Conservation (phyloP, 805 yeast species). For the Yarrowia sp. region DNA sequence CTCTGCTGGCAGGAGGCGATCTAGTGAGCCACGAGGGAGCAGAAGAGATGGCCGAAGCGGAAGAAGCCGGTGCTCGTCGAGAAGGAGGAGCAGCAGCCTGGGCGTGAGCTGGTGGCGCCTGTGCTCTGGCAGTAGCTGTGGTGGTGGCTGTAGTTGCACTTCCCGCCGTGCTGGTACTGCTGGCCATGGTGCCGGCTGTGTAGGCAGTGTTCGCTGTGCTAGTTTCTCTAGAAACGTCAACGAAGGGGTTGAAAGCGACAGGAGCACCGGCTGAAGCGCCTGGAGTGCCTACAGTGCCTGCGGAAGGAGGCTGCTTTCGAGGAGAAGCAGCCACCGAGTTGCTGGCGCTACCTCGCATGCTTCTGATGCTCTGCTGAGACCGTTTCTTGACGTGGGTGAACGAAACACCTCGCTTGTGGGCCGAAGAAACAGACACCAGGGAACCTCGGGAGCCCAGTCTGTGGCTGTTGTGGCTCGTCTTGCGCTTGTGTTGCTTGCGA, state of each 20-base stretch:
- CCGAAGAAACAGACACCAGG: slow-evolving; percentile 44
- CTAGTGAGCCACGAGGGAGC: slow-evolving; percentile 22
- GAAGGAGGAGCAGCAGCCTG: not conserved
- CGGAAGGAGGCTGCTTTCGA: slow-evolving; percentile 6
- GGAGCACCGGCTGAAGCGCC: not conserved
- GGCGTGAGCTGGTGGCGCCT: no score
- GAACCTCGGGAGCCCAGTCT: slow-evolving; percentile 43
- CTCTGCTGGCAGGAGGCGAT: not conserved
- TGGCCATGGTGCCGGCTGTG: no score
- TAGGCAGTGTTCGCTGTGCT: no score
- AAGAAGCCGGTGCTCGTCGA: not conserved
- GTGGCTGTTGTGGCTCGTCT: slow-evolving; percentile 16
- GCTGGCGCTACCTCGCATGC: slow-evolving; percentile 36
- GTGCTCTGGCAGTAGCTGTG: not conserved
- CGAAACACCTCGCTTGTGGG: slow-evolving; percentile 45
- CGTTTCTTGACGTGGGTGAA: slow-evolving; percentile 41
- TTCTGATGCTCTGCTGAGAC: slow-evolving; percentile 30
- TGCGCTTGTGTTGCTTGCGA: slow-evolving; percentile 27
- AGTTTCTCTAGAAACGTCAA: not conserved
- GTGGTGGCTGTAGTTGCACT: not conserved
- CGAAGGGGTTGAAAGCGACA: not conserved
- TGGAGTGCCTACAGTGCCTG: not conserved
- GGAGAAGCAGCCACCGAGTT: slow-evolving; percentile 23
- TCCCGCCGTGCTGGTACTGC: no score
- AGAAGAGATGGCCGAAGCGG: not conserved